Conservation (phyloP, 176 grass and related monocot genomes). For the Oryza glumipatula region DNA sequence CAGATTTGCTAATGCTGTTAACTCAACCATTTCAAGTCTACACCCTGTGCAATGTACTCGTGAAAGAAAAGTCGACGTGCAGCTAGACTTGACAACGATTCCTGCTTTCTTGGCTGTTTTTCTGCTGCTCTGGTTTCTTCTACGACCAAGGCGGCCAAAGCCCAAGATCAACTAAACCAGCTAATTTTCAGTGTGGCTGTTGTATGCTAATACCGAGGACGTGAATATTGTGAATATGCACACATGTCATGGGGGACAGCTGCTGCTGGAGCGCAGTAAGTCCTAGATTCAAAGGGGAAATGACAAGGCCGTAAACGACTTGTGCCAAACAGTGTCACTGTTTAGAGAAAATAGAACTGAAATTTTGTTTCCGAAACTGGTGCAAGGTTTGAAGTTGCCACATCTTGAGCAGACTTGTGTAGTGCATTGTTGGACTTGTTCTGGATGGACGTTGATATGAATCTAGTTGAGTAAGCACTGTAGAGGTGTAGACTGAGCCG, state of each 20-base stretch:
- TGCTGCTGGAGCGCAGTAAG: constrained; percentile 14
- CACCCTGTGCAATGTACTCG: constrained; percentile 83
- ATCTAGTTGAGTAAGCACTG: not conserved
- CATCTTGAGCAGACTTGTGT: not conserved
- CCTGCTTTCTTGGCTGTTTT: constrained; percentile 83
- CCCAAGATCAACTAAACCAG: constrained; percentile 87
- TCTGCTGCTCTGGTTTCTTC: constrained; percentile 87
- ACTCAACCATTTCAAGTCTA: constrained; percentile 73
- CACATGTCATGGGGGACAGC: constrained; percentile 12
- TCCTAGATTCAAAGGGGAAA: constrained; percentile 9
- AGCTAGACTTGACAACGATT: constrained; percentile 84
- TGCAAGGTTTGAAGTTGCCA: not conserved
- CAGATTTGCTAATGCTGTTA: constrained; percentile 80
- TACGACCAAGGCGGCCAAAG: constrained; percentile 80
- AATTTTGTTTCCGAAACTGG: not conserved
- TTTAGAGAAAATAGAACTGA: not conserved
- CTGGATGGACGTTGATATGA: not conserved
- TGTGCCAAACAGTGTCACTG: not conserved
- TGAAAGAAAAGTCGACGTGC: constrained; percentile 76
- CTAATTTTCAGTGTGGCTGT: not conserved
- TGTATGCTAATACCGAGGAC: not conserved
- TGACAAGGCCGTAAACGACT: not conserved
- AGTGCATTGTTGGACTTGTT: not conserved
- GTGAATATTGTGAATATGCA: constrained; percentile 28
- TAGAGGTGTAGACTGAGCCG: too few species aligned